These are phyloP conservation scores for Grigorovia humatica DNA, from an alignment of 805 yeast genomes.

Conservation along the genomic window DNA sequence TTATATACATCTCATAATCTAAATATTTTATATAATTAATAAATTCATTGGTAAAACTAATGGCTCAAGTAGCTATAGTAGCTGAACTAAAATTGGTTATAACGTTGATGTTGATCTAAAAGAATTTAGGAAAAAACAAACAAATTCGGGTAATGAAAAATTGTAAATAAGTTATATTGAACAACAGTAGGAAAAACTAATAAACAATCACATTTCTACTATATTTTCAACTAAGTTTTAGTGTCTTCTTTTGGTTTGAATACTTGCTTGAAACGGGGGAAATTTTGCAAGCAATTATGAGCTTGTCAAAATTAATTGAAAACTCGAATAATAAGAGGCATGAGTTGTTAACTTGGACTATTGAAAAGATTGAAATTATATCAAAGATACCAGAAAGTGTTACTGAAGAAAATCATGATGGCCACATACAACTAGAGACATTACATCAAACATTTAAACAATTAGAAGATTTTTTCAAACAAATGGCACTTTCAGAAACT, in stretches of 20 bases:
- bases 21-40: not conserved
- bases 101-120: not conserved
- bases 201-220: too few relatives aligned
- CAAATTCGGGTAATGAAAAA: not conserved
- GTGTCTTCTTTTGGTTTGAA: too few relatives aligned
- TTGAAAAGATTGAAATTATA: conserved; percentile 9
- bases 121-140: not conserved
- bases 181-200: not conserved
- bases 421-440: not conserved
- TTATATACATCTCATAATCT: not conserved
- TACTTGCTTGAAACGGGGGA: too few relatives aligned
- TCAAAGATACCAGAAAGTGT: not conserved
- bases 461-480: not conserved
- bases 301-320: conserved; percentile 2
- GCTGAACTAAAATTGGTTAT: not conserved
- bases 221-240: not conserved
- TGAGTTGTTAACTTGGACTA: conserved; percentile 17
- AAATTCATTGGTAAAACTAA: not conserved
- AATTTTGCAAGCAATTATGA: not conserved
- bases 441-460: conserved; percentile 1
- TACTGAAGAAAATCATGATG: not conserved
- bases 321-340: conserved; percentile 13
- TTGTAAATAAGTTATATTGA: not conserved
- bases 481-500: not conserved
- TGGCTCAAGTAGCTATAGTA: not conserved